These are phyloP conservation scores for Sporothrix euskadiensis DNA, from an alignment of 2,329 filamentous ascomycete species.

Conservation along the genomic window DNA sequence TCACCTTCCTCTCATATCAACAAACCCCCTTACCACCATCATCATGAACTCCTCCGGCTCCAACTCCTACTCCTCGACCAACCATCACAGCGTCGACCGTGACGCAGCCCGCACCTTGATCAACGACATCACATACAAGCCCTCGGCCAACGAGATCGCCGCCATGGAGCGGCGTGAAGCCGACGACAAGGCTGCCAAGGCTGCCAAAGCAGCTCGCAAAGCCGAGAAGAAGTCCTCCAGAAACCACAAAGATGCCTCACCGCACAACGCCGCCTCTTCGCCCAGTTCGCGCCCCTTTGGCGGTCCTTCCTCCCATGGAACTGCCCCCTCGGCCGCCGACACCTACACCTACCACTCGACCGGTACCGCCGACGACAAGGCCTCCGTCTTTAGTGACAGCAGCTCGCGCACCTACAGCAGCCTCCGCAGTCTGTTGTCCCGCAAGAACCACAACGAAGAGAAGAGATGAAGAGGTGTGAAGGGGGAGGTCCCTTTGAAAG, in stretches of 20 bases:
- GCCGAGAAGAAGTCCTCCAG: slow-evolving; percentile 22
- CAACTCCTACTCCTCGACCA: background rate
- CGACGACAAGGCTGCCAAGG: slow-evolving; percentile 19
- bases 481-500: background rate
- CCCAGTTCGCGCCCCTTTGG: background rate
- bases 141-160: slow-evolving; percentile 19
- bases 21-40: background rate
- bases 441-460: slow-evolving; percentile 12
- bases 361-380: slow-evolving; percentile 29
- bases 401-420: slow-evolving; percentile 33
- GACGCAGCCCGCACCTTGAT: slow-evolving; percentile 5
- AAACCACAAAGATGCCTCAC: slow-evolving; percentile 22
- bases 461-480: background rate
- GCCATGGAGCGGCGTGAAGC: slow-evolving; percentile 23
- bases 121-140: slow-evolving; percentile 26
- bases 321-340: background rate
- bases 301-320: background rate
- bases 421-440: slow-evolving; percentile 26
- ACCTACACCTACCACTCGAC: background rate
- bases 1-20: background rate
- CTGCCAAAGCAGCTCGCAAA: slow-evolving; percentile 13
- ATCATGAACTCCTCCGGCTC: background rate
- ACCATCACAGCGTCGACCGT: slow-evolving; percentile 23
- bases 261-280: background rate
- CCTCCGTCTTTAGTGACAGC: slow-evolving; percentile 35